phyloP scores from a whole-genome alignment of 495 filamentous ascomycete genomes.

The Neurospora sp. region DNA sequence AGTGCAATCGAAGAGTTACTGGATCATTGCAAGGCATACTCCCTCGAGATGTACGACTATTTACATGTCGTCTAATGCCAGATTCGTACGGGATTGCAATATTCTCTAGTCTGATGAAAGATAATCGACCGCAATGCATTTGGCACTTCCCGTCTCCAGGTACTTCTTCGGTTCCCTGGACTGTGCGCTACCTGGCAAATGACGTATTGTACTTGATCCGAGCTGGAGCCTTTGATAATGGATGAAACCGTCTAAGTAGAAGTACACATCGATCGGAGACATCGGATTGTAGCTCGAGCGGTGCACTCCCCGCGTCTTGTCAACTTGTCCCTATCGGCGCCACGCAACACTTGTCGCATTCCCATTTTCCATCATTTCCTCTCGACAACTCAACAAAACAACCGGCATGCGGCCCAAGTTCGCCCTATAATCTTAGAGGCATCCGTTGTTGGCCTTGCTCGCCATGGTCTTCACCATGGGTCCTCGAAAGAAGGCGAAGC shows the following conservation, averaged over 20 bases:
- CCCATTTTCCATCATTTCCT: neutral
- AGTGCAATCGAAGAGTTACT: neutral
- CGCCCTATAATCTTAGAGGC: neutral
- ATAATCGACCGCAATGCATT: neutral
- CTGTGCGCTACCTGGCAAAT: neutral
- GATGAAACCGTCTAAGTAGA: neutral
- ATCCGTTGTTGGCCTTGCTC: neutral
- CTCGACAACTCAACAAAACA: neutral
- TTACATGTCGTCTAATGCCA: neutral
- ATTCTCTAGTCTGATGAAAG: neutral
- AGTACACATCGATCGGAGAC: neutral
- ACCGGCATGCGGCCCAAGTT: neutral
- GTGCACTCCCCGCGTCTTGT: neutral
- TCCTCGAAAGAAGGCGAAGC: slow-evolving; percentile 55
- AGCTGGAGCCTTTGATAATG: neutral
- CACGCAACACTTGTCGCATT: neutral
- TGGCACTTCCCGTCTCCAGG: neutral
- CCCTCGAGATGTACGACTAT: neutral
- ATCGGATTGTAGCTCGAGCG: neutral
- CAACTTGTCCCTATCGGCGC: neutral
- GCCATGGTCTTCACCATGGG: slow-evolving; percentile 30
- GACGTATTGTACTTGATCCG: neutral
- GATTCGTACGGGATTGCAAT: neutral
- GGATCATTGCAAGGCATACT: neutral
- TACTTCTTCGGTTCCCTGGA: neutral